Conservation (phyloP, 768 basidiomycete genomes). For the Lentinula detonsa region DNA sequence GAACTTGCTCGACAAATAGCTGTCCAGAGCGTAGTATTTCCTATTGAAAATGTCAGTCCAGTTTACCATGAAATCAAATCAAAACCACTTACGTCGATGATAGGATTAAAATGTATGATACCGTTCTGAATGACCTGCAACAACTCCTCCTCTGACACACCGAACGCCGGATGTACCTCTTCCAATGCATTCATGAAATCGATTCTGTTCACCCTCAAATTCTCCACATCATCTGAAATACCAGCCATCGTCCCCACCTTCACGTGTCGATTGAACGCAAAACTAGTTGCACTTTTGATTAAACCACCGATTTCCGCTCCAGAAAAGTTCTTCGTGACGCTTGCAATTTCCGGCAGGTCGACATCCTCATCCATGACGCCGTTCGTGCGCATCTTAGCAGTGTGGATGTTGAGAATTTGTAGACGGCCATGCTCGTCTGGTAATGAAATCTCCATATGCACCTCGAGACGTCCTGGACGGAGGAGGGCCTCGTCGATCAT, state of each 20-base stretch:
- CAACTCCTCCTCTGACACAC: slow-evolving; percentile 96
- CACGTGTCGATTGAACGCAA: slow-evolving; percentile 95
- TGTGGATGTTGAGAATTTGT: slow-evolving; percentile 96
- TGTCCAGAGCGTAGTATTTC: slow-evolving; percentile 81
- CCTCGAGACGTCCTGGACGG: slow-evolving; percentile 96
- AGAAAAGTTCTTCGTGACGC: slow-evolving; percentile 91
- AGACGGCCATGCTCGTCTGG: slow-evolving; percentile 89
- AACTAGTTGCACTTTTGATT: slow-evolving; percentile 97
- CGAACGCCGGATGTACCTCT: slow-evolving; percentile 94
- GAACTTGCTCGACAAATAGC: slow-evolving; percentile 91
- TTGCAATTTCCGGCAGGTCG: slow-evolving; percentile 75
- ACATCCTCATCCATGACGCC: slow-evolving; percentile 86
- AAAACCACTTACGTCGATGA: slow-evolving; percentile 61
- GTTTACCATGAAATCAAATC: slow-evolving; percentile 1
- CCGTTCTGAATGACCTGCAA: slow-evolving; percentile 92
- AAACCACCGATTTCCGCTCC: slow-evolving; percentile 95
- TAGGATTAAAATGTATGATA: slow-evolving; percentile 79
- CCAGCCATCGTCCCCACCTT: slow-evolving; percentile 96
- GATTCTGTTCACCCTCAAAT: slow-evolving; percentile 75
- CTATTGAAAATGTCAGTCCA: slow-evolving; percentile 29
- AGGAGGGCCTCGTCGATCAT: slow-evolving; percentile 99
- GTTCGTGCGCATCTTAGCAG: slow-evolving; percentile 88
- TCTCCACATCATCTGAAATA: slow-evolving; percentile 92
- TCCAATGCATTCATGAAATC: slow-evolving; percentile 91
- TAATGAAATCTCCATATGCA: slow-evolving; percentile 98